Evolutionary conservation across 768 basidiomycete species (phyloP).

Genomic region (Xerocomellus amylosporus): DNA sequence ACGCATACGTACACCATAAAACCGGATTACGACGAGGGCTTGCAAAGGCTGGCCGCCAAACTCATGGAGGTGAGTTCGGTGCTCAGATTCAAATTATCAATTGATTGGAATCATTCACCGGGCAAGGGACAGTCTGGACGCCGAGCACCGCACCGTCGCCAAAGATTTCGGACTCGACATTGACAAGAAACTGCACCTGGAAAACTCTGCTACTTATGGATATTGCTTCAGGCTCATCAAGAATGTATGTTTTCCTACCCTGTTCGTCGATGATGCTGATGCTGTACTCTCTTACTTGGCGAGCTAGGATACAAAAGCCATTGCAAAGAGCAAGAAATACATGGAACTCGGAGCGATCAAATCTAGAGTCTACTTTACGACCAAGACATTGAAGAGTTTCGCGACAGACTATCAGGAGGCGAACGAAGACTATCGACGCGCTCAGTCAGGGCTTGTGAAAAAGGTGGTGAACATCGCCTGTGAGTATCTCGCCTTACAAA

Average conservation of each 20-base stretch:
- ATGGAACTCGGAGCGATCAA: slow-evolving; percentile 84
- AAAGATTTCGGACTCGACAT: slow-evolving; percentile 75
- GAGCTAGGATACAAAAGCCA: slow-evolving; percentile 70
- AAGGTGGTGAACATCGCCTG: slow-evolving; percentile 92
- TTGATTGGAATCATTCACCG: slow-evolving; percentile 16
- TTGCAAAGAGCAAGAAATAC: slow-evolving; percentile 64
- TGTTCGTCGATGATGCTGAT: neutral
- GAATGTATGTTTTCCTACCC: slow-evolving; percentile 51
- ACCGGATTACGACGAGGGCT: slow-evolving; percentile 79
- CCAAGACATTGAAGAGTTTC: slow-evolving; percentile 63
- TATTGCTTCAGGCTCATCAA: slow-evolving; percentile 94
- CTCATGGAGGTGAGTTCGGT: slow-evolving; percentile 47
- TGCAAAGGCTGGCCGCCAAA: slow-evolving; percentile 65
- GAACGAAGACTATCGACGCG: slow-evolving; percentile 65
- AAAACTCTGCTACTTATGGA: slow-evolving; percentile 85
- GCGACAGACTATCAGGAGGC: slow-evolving; percentile 71
- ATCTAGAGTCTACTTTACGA: slow-evolving; percentile 87
- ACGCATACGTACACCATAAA: slow-evolving; percentile 89
- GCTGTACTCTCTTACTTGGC: neutral
- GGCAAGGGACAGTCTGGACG: slow-evolving; percentile 77
- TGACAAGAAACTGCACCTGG: slow-evolving; percentile 94
- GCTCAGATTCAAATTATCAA: neutral
- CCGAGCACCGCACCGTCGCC: slow-evolving; percentile 70
- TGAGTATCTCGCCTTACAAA: slow-evolving; percentile 35
- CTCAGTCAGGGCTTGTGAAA: slow-evolving; percentile 81